Base-by-base conservation (phyloP, 2,329 filamentous ascomycete species). In the Xylariaceae sp. region DNA sequence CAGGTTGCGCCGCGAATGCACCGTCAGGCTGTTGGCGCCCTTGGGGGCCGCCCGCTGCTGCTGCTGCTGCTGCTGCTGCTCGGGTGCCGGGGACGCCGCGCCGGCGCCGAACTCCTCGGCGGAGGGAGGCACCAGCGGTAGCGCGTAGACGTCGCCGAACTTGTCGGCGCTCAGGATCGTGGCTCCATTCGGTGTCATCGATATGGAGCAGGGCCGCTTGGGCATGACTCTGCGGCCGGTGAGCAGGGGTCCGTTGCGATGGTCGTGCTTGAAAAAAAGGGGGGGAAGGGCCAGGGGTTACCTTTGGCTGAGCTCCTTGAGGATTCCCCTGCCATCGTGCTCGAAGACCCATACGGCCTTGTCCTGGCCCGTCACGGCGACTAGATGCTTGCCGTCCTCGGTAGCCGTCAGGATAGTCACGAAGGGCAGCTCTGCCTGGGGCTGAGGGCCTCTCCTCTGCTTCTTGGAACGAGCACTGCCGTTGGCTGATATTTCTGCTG, bases 131-230 rank as follows among this genome's bases (percentile, higher is more conserved):
- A 87, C 56, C 3, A 96, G 67, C 11, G 92, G 90, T 6, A 98
- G 62, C 9, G 84, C 75, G 61, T 94, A 96, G 40, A 95, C 90
- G 57, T 98, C 92, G 45, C 92, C 92, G 52, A 96, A 96, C 59
- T 98, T 98, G 66, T 98, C 92, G 33, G 79, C 90, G 41, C 77
- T 79, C 37, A 96, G 61, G 42, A 98, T 85, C 7, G 78, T 83
- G 27, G 70, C 68, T 41, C 76, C 70, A 53, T 89, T 80, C 24
- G 75, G 65, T 6, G 82, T 77, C 33, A 95, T 61, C 32, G 72
- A 64, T 37, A 96, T 66, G 22, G 83, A 78, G 53, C 81, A 90
- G 10, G 89, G 87, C 22, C 88, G 79, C 64, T 95, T 96, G 24
- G 88, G 86, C 83, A 96, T 93, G 38, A 63, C 64, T 58, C 87